A percentile compares a stretch with the other conserved stretches of the same genome.
These are phyloP conservation scores for Anethum foeniculum DNA, from an alignment of 140 eudicot species.

Conservation along the genomic window DNA sequence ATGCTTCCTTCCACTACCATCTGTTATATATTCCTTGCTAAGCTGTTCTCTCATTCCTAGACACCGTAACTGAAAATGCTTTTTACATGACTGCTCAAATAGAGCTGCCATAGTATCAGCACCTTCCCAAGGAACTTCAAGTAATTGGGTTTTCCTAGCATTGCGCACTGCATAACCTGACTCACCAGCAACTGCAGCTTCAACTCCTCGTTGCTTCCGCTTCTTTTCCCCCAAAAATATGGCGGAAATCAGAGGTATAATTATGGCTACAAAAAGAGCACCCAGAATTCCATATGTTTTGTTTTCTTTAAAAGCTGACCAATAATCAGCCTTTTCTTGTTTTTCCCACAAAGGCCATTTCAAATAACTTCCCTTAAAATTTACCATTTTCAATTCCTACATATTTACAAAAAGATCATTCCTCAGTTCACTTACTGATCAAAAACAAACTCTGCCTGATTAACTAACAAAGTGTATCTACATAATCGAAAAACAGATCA, in stretches of 20 bases:
- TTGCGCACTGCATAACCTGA: slow-evolving; percentile 70
- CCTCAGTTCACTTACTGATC: slow-evolving; percentile 4
- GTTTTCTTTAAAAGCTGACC: slow-evolving; percentile 27
- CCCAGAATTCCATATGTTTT: slow-evolving; percentile 42
- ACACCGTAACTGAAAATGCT: slow-evolving; percentile 48
- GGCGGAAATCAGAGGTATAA: slow-evolving; percentile 51
- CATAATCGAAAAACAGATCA: no score
- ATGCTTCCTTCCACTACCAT: slow-evolving; percentile 80
- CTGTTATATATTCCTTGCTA: slow-evolving; percentile 47
- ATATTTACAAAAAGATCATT: slow-evolving; percentile 3
- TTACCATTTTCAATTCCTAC: slow-evolving; percentile 39
- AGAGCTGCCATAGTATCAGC: slow-evolving; percentile 87
- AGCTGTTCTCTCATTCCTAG: slow-evolving; percentile 70
- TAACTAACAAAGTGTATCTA: no score
- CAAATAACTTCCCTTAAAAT: slow-evolving; percentile 33
- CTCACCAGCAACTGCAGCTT: slow-evolving; percentile 77
- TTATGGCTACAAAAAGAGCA: slow-evolving; percentile 50
- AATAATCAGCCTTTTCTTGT: slow-evolving; percentile 12
- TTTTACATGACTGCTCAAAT: slow-evolving; percentile 87
- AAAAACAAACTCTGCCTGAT: neutral
- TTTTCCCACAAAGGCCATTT: slow-evolving; percentile 21
- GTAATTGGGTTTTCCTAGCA: slow-evolving; percentile 40
- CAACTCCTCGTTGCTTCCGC: slow-evolving; percentile 74
- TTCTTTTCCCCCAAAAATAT: slow-evolving; percentile 49
- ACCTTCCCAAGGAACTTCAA: slow-evolving; percentile 97